A percentile compares a stretch with the other conserved stretches of the same genome.
These are phyloP conservation scores for Miamiensis avidus DNA, from an alignment of 169 alveolate genomes.

Conservation along the genomic window DNA sequence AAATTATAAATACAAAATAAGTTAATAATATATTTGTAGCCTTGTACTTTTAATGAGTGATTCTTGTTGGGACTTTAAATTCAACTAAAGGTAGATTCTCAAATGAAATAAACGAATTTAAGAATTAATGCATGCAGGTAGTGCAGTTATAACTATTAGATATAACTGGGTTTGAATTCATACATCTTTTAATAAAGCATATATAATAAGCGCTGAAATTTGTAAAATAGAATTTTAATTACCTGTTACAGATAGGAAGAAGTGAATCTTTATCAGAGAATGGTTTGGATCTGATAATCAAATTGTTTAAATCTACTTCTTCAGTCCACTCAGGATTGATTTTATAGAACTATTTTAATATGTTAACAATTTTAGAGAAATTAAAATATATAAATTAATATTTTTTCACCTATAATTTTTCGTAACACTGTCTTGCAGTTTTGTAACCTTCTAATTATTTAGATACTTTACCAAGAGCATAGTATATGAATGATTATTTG, in stretches of 20 bases:
- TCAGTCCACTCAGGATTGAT: slow-evolving; percentile 80
- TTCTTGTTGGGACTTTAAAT: slow-evolving; percentile 62
- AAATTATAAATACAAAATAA: too few species aligned
- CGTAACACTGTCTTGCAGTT: slow-evolving; percentile 82
- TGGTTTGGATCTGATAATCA: slow-evolving; percentile 74
- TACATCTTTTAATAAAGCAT: slow-evolving; percentile 42
- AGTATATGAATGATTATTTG: slow-evolving; percentile 68
- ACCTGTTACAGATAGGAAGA: slow-evolving; percentile 74
- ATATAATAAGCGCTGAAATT: too few species aligned
- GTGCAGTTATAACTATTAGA: slow-evolving; percentile 76
- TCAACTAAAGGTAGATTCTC: slow-evolving; percentile 87
- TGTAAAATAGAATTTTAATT: too few species aligned
- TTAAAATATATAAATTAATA: too few species aligned
- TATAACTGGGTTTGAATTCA: slow-evolving; percentile 68
- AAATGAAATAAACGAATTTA: slow-evolving; percentile 74
- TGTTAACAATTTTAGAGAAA: background rate
- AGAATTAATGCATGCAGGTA: slow-evolving; percentile 80
- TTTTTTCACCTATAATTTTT: slow-evolving; percentile 48
- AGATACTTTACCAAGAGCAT: slow-evolving; percentile 75
- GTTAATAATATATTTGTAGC: too few species aligned
- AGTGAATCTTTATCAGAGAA: slow-evolving; percentile 80
- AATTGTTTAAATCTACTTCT: slow-evolving; percentile 74
- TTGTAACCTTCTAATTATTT: slow-evolving; percentile 73
- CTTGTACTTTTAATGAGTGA: slow-evolving; percentile 57
- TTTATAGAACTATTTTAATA: slow-evolving; percentile 51